Evolutionary conservation across 2,329 filamentous ascomycete species (phyloP).

Genomic region (Colletotrichum horii): DNA sequence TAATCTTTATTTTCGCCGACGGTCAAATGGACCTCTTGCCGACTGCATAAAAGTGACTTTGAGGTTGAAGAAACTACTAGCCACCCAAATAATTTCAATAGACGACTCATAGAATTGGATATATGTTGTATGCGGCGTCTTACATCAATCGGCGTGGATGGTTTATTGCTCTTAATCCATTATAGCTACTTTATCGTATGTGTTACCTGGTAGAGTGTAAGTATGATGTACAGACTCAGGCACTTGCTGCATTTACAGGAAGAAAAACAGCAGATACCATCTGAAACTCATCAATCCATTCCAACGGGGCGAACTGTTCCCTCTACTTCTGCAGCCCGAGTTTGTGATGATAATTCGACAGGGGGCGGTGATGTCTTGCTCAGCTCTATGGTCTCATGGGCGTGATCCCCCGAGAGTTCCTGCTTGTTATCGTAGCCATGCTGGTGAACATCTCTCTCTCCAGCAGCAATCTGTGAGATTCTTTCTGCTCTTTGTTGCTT

Average conservation of each 20-base stretch:
- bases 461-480: neutral
- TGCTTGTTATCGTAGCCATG: neutral
- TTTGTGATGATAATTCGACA: neutral
- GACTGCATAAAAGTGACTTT: neutral
- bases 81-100: neutral
- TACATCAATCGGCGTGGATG: neutral
- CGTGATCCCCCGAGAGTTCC: neutral
- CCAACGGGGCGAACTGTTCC: neutral
- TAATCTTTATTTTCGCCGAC: neutral
- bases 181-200: neutral
- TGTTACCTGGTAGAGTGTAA: neutral
- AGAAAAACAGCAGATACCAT: neutral
- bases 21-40: neutral
- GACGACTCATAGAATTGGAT: neutral
- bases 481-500: neutral
- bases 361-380: neutral
- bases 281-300: neutral
- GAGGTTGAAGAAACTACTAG: neutral
- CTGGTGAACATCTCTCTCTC: neutral
- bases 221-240: neutral
- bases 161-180: neutral
- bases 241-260: no score
- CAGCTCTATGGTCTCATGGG: neutral
- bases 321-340: neutral
- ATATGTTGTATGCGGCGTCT: neutral